Evolutionary conservation across 1,284 basidiomycete species (phyloP).

Genomic region (Microbotryum saponariae): DNA sequence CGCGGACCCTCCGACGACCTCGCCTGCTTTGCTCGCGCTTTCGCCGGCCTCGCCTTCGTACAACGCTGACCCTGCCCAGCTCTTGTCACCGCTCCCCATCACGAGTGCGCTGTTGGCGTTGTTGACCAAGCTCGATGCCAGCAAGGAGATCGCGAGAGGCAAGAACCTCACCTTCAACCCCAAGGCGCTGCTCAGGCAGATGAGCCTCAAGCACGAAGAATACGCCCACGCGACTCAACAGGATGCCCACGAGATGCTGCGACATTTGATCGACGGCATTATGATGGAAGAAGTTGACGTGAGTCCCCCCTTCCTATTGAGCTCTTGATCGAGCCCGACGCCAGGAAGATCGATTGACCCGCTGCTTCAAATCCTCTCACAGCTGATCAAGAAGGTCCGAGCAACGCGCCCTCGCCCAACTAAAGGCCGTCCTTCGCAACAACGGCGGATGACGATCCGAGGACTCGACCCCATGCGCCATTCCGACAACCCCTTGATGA

Average conservation of each 20-base stretch:
- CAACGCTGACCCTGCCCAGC: conserved; percentile 29
- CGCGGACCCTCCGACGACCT: conserved; percentile 28
- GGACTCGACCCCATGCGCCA: neutral
- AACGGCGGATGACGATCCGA: neutral
- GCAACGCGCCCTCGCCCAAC: conserved; percentile 41
- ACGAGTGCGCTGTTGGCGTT: conserved; percentile 27
- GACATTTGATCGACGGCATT: conserved; percentile 83
- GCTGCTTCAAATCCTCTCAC: neutral
- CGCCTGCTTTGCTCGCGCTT: conserved; percentile 31
- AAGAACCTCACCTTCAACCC: conserved; percentile 37
- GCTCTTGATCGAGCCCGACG: neutral
- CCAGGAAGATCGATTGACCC: neutral
- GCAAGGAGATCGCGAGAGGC: conserved; percentile 1
- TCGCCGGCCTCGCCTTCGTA: conserved; percentile 20
- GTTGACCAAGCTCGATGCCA: conserved; percentile 22
- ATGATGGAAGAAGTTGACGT: conserved; percentile 91
- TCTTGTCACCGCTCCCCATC: conserved; percentile 34
- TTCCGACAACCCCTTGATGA: neutral
- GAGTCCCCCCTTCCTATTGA: conserved; percentile 39
- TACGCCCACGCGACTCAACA: conserved; percentile 78
- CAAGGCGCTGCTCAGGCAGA: conserved; percentile 52
- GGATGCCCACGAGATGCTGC: conserved; percentile 85
- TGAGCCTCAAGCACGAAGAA: conserved; percentile 83
- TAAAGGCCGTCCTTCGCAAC: neutral
- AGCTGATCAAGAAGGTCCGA: conserved; percentile 70